A percentile compares a stretch with the other conserved stretches of the same genome.
Conservation (phyloP, 352 stramenopile genomes). For the Phytophthora agathidicida region DNA sequence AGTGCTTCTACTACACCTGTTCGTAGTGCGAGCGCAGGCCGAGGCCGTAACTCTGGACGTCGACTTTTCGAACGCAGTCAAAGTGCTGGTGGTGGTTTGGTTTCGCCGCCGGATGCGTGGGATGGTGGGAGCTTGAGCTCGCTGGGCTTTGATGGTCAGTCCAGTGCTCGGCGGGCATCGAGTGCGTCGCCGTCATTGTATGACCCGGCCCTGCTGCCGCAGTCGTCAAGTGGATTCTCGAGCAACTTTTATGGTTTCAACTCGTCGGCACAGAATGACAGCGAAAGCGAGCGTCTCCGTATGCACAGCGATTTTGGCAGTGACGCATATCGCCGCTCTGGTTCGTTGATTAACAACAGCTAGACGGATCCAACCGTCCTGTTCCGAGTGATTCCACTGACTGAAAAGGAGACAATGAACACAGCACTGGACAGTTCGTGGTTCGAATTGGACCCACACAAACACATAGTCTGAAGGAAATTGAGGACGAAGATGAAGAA, state of each 20-base stretch:
- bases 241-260: slow-evolving; percentile 45
- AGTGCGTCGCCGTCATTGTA: slow-evolving; percentile 44
- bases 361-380: slow-evolving; percentile 22
- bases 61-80: slow-evolving; percentile 50
- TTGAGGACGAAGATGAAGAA: slow-evolving; percentile 21
- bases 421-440: background rate
- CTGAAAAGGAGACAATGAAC: slow-evolving; percentile 1
- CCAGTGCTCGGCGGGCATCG: slow-evolving; percentile 20
- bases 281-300: slow-evolving; percentile 33
- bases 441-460: background rate
- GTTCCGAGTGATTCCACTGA: background rate
- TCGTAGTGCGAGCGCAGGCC: slow-evolving; percentile 19
- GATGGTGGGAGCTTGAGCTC: slow-evolving; percentile 38
- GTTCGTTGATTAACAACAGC: slow-evolving; percentile 59
- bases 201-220: slow-evolving; percentile 57
- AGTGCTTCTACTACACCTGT: slow-evolving; percentile 3
- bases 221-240: slow-evolving; percentile 35
- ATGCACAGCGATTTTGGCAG: slow-evolving; percentile 39
- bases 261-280: slow-evolving; percentile 23
- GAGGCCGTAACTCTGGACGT: slow-evolving; percentile 24
- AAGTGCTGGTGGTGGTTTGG: slow-evolving; percentile 21
- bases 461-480: slow-evolving; percentile 24
- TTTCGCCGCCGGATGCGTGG: slow-evolving; percentile 30
- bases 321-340: slow-evolving; percentile 45
- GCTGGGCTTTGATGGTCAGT: slow-evolving; percentile 32